Base-by-base conservation (phyloP, 2,329 filamentous ascomycete genomes). In the Neonectria punicea region DNA sequence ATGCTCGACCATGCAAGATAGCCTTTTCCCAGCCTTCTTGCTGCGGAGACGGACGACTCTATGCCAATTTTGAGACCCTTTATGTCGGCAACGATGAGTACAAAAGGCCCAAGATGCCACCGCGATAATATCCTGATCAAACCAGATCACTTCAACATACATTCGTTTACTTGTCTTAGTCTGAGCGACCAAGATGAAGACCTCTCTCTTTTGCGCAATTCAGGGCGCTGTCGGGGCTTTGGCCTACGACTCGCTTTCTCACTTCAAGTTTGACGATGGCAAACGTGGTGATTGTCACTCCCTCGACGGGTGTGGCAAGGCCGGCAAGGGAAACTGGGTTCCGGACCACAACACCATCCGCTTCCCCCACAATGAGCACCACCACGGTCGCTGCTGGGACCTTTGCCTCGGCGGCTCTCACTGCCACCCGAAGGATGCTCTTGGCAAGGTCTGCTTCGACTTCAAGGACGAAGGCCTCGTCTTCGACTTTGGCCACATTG, bases 401-500 rank as follows among this genome's bases (percentile, higher is more conserved):
- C 70, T 75, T 46, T 75, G 73, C 49, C 32, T 67, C 20, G 70
- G 60, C 47, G 57, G 60, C 10, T 51, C 62, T 53, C 60, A 72
- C 53, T 75, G 73, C 43, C 60, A 63, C 16, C 71, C 70, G 28
- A 61, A 70, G 16, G 67, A 75, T 34, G 69, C 73, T 4, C 28
- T 70, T 28, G 65, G 66, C 49, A 68, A 73, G 59, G 73, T 73
- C 28, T 66, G 47, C 58, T 75, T 74, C 57, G 69, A 70, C 49
- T 75, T 75, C 61, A 63, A 74, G 50, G 71, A 75, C 20, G 71
- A 74, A 5, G 69, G 60, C 18, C 60, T 75, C 3, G 47, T 74
- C 22, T 69, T 75, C 58, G 65, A 74, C 54, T 74, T 75, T 43
- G 53, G 67, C 16, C 55, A 66, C 28, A 71, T 73, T 50, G 58